These are phyloP conservation scores for Panaeolus papilionaceus DNA, from an alignment of 768 basidiomycete genomes.

Conservation along the genomic window DNA sequence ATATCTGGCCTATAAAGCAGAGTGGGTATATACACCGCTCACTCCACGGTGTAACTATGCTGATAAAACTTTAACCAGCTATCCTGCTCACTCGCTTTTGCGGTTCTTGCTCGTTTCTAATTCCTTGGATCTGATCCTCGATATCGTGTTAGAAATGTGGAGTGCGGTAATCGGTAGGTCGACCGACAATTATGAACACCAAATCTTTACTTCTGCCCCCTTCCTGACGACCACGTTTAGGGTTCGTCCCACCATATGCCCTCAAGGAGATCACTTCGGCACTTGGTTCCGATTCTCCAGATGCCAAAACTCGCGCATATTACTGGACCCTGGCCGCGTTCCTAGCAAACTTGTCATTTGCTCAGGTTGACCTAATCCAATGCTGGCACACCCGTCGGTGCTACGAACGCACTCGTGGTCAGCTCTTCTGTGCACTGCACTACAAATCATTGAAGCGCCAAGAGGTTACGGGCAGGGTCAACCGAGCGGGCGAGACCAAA, in stretches of 20 bases:
- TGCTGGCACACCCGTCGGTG: conserved; percentile 72
- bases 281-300: conserved; percentile 48
- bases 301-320: conserved; percentile 53
- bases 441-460: conserved; percentile 69
- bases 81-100: conserved; percentile 63
- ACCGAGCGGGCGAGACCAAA: conserved; percentile 42
- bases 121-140: conserved; percentile 71
- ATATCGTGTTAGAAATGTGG: conserved; percentile 64
- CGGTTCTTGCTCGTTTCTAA: conserved; percentile 70
- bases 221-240: conserved; percentile 36
- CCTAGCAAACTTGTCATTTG: conserved; percentile 68
- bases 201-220: conserved; percentile 5
- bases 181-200: conserved; percentile 9
- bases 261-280: conserved; percentile 63
- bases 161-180: conserved; percentile 56
- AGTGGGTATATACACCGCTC: conserved; percentile 33
- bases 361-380: conserved; percentile 67
- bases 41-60: background rate
- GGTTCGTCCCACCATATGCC: conserved; percentile 71
- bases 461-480: conserved; percentile 57
- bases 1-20: conserved; percentile 56
- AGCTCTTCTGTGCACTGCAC: conserved; percentile 73
- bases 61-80: conserved; percentile 35
- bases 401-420: conserved; percentile 75
- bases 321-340: conserved; percentile 67